Percentiles rank a stretch among this genome's conserved stretches.
These are phyloP conservation scores for Hymenoscyphus fructigenus DNA, from an alignment of 2,329 filamentous ascomycete species.

Conservation along the genomic window DNA sequence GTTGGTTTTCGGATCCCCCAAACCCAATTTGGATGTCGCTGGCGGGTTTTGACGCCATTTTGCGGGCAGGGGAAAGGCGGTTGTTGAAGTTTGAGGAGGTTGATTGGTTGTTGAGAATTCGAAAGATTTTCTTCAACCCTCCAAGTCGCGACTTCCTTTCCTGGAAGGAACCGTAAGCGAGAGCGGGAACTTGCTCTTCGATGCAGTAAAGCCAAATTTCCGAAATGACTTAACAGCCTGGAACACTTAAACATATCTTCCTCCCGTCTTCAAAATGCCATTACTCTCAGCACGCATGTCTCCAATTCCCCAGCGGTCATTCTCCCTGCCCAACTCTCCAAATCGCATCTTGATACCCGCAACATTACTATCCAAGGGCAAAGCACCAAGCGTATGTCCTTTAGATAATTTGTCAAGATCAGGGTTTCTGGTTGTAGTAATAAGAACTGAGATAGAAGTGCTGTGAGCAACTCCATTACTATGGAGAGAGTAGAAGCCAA, in stretches of 20 bases:
- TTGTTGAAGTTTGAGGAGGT: neutral
- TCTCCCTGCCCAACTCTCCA: constrained; percentile 5
- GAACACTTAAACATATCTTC: neutral
- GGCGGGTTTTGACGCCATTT: neutral
- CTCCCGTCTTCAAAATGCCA: neutral
- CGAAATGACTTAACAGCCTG: neutral
- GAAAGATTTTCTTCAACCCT: neutral
- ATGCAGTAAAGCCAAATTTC: neutral
- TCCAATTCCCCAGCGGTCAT: neutral
- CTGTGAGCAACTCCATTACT: constrained; percentile 18
- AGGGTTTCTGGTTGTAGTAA: constrained; percentile 16
- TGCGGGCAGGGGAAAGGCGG: neutral
- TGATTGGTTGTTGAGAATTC: no score
- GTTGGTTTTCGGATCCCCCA: neutral
- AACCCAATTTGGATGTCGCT: no score
- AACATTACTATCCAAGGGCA: neutral
- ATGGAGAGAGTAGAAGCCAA: constrained; percentile 4
- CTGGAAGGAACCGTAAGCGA: neutral
- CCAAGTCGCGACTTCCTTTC: neutral
- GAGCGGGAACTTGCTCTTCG: neutral
- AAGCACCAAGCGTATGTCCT: constrained; percentile 17
- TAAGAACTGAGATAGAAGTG: constrained; percentile 18
- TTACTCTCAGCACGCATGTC: neutral
- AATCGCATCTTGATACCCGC: constrained; percentile 7
- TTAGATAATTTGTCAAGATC: constrained; percentile 12